These are phyloP conservation scores for Tillandsia fasciculata DNA, from an alignment of 176 grass and related monocot genomes.

Conservation along the genomic window DNA sequence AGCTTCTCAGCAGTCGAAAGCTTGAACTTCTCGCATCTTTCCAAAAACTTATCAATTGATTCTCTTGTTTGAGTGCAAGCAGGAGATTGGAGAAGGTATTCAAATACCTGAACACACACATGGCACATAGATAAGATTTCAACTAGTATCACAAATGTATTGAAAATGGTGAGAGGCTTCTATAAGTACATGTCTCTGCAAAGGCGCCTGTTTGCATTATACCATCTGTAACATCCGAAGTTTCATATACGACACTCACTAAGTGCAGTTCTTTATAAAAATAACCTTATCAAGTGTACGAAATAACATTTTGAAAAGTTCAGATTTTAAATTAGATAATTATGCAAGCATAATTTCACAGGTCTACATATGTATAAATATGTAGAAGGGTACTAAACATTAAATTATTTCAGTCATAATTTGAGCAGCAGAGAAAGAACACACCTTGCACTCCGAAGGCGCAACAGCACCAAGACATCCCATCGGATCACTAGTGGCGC, in stretches of 20 bases:
- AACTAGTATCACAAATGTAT: not conserved
- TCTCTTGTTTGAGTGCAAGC: slow-evolving; percentile 61
- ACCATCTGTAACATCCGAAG: too few species aligned
- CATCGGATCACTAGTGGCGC: slow-evolving; percentile 67
- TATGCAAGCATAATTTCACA: not conserved
- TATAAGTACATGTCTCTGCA: too few species aligned
- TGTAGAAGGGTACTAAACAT: slow-evolving; percentile 1
- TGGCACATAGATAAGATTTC: not conserved
- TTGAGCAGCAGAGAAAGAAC: slow-evolving; percentile 7
- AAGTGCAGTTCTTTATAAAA: too few species aligned
- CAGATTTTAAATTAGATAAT: too few species aligned
- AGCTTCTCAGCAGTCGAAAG: slow-evolving; percentile 58
- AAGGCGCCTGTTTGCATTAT: too few species aligned
- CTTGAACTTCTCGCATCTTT: slow-evolving; percentile 54
- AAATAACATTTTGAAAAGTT: too few species aligned
- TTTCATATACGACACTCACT: too few species aligned
- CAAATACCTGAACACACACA: slow-evolving; percentile 45
- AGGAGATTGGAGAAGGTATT: slow-evolving; percentile 47
- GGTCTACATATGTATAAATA: not conserved
- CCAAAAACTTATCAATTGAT: slow-evolving; percentile 45
- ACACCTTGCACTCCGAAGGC: slow-evolving; percentile 76
- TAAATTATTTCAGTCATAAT: not conserved
- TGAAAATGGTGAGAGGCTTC: not conserved
- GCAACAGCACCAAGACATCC: slow-evolving; percentile 68
- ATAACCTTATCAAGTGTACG: too few species aligned